Base-by-base conservation (phyloP, 441 rosid genomes). In the Pelargonium myrrhifolium region DNA sequence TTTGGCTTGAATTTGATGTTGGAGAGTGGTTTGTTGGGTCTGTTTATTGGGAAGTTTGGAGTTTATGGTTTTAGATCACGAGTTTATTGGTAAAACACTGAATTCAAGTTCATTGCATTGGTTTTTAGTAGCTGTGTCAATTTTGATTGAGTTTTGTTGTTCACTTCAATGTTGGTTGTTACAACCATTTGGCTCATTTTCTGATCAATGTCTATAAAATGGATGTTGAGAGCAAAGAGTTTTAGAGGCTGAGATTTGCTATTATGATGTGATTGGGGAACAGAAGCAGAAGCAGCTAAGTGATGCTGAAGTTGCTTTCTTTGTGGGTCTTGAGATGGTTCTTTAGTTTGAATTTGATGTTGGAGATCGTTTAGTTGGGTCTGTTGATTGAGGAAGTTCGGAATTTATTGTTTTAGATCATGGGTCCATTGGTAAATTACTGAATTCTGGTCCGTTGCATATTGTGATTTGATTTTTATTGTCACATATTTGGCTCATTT, bases 1-100 rank as follows among this genome's bases (percentile, higher is more conserved):
- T 51, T 37, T 47, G 40, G 45, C 24, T 43, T 42, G 26, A 35
- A 63, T 43, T 73, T 61, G 62, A 20, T 56, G 4, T 17, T 53
- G 60, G 45, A 31, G 12, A 51, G 31, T 64, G 17, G 3, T 45
- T 21, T 15, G 51, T 11, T 10, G 51, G 51, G 51, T 45, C 6
- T 47, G 55, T 49, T 3, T n/a, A 9, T 39, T 64, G 26, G 24
- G n/a, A 18, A 42, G 7, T 3, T 53, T 43, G 53, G 6, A 65
- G 42, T 39, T 42, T 15, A 2, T 39, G 26, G 26, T 65, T 65
- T 40, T 39, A 21, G 58, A 26, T 61, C 65, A 28, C 28, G 42
- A 42, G 42, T 61, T 26, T 61, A 7, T 24, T 51, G 58, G 14
- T 51, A 51, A 9, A 51, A 4, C 1, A 45, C 53, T 45, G 53